Evolutionary conservation across 1,139 yeast species (phyloP).

Genomic region (Saccharomyces hybrid): DNA sequence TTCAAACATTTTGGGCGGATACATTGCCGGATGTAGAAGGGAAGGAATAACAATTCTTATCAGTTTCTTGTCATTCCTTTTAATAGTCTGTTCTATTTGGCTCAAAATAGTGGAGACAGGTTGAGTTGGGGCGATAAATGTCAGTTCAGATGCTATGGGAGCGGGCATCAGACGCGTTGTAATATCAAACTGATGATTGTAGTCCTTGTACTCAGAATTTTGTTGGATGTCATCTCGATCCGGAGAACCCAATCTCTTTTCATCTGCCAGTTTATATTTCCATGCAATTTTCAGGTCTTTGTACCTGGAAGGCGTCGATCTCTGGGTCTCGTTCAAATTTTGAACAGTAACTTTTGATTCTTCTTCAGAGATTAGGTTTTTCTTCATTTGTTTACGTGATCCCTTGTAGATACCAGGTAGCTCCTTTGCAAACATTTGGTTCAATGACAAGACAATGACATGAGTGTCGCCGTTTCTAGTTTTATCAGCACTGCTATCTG

Average conservation of each 20-base stretch:
- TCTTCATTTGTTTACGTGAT: conserved; percentile 57
- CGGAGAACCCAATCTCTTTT: conserved; percentile 19
- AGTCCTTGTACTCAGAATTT: conserved; percentile 37
- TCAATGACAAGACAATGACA: conserved; percentile 59
- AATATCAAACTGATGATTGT: conserved; percentile 67
- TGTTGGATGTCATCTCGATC: conserved; percentile 27
- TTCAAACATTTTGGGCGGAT: conserved; percentile 47
- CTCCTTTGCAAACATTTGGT: conserved; percentile 57
- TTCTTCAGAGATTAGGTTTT: conserved; percentile 48
- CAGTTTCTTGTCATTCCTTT: conserved; percentile 38
- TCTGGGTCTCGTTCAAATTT: conserved; percentile 41
- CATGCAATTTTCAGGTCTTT: conserved; percentile 75
- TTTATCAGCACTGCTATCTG: conserved; percentile 23
- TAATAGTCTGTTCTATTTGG: conserved; percentile 40
- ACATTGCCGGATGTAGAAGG: conserved; percentile 71
- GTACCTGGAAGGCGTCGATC: conserved; percentile 21
- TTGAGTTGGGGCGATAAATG: conserved; percentile 40
- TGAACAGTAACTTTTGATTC: conserved; percentile 63
- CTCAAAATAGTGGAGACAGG: conserved; percentile 30
- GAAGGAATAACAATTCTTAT: conserved; percentile 70
- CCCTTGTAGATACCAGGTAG: conserved; percentile 79
- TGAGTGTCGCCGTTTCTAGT: conserved; percentile 41
- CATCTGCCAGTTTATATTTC: conserved; percentile 65
- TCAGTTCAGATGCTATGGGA: conserved; percentile 55
- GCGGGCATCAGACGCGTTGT: conserved; percentile 63